Percentiles rank a stretch among this genome's conserved stretches.
phyloP scores from a whole-genome alignment of 176 grass and related monocot genomes.

The bread wheat (Triticum aestivum) region DNA sequence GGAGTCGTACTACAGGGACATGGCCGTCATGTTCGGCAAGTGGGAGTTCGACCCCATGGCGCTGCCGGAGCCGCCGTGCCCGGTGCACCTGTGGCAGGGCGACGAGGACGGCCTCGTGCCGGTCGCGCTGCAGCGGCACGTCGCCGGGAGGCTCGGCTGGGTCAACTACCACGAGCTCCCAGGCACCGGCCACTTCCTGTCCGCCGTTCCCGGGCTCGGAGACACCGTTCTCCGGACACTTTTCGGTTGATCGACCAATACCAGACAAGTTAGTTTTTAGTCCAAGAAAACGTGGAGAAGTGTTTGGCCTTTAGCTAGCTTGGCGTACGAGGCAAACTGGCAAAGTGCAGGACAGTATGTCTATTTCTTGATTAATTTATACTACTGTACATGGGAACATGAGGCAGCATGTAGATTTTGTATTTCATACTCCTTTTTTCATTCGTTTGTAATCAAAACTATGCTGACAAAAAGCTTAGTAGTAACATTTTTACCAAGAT shows the following conservation, averaged over 20 bases:
- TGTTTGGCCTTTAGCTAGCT: not conserved
- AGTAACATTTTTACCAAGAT: not conserved
- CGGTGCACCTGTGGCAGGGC: constrained; percentile 72
- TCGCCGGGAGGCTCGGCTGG: constrained; percentile 51
- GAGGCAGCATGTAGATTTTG: constrained; percentile 22
- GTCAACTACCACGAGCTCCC: constrained; percentile 65
- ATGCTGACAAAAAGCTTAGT: not conserved
- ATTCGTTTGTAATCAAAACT: not conserved
- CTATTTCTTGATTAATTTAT: not conserved
- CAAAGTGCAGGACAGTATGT: not conserved
- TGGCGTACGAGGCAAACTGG: not conserved
- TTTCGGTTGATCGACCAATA: constrained; percentile 20
- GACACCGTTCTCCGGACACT: constrained; percentile 66
- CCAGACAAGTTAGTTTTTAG: not conserved
- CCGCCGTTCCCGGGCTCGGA: constrained; percentile 39
- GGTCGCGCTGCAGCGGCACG: constrained; percentile 51
- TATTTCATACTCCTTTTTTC: not conserved
- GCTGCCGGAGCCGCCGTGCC: constrained; percentile 48
- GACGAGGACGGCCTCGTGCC: constrained; percentile 80
- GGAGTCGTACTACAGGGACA: constrained; percentile 70
- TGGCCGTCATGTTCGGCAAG: constrained; percentile 68
- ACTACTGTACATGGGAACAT: not conserved
- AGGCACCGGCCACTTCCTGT: constrained; percentile 56
- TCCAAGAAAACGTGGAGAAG: not conserved
- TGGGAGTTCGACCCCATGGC: constrained; percentile 81